Base-by-base conservation (phyloP, 1,139 yeast species). In the Suhomyces wounanorum region DNA sequence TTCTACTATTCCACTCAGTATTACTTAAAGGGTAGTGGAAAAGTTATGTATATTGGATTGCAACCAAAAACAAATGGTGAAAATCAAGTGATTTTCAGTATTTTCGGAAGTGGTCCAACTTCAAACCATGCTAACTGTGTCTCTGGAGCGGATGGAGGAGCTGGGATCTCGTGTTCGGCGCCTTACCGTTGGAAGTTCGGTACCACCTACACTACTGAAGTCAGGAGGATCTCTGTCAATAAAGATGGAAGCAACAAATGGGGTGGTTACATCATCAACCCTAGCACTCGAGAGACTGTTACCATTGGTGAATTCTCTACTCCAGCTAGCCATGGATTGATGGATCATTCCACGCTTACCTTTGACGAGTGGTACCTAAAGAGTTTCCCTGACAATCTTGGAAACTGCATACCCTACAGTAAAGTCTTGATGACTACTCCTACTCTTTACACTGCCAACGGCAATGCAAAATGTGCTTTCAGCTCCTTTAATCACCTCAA, bases 101-200 rank as follows among this genome's bases (percentile, higher is more conserved):
- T 33, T 6, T 49, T 49, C 43, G 52, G 52, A 8, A 26, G 23
- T 2, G 49, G 49, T 5, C 36, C 44, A 9, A 11, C 26, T 14
- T 31, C 46, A 6, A 14, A 36, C 8, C 46, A 45, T 17, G 41
- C 52, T 7, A 42, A 42, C 17, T 39, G 46, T 14, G 2, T 1
- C 1, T 3, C 33, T 8, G 53, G 51, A n/a, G 49, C 51, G 2
- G 49, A 48, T 21, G 40, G 40, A 4, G 43, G 43, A 4, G 8
- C 21, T 7, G 53, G 53, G 6, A 45, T 51, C 11, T 40, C 48
- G 3, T 51, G 53, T 37, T 36, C 39, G 5, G 10, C 18, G 9
- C 38, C 30, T 30, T 45, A 26, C 21, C 45, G 45, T 7, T 51
- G 53, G 53, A 10, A 48, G 33, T 51, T 37, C 11, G 30, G 40